These are phyloP conservation scores for Echium plantagineum DNA, from an alignment of 257 asterid species.

Conservation along the genomic window DNA sequence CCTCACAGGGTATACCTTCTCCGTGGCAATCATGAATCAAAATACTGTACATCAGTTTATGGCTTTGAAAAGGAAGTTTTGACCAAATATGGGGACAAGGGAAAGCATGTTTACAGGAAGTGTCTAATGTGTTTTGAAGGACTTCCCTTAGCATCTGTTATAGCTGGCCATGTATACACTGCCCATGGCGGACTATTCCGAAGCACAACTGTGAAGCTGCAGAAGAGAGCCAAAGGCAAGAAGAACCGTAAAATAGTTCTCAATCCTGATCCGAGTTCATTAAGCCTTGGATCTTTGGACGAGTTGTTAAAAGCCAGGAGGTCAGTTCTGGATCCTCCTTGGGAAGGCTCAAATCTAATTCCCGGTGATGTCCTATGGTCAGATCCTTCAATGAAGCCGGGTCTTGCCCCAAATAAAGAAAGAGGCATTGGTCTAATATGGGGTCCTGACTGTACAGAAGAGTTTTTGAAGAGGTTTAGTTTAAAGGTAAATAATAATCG, in stretches of 20 bases:
- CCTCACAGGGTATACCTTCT: slow-evolving; percentile 80
- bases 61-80: slow-evolving; percentile 93
- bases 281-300: slow-evolving; percentile 76
- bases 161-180: slow-evolving; percentile 74
- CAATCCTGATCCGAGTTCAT: slow-evolving; percentile 36
- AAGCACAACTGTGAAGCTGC: slow-evolving; percentile 44
- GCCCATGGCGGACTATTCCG: slow-evolving; percentile 99
- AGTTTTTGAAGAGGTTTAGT: slow-evolving; percentile 59
- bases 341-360: slow-evolving; percentile 91
- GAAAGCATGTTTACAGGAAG: slow-evolving; percentile 88
- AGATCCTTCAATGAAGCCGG: slow-evolving; percentile 77
- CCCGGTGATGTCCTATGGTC: slow-evolving; percentile 99
- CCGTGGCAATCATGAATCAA: slow-evolving; percentile 95
- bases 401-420: slow-evolving; percentile 85
- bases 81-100: slow-evolving; percentile 68
- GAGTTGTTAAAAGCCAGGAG: slow-evolving; percentile 88
- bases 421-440: slow-evolving; percentile 94
- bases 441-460: slow-evolving; percentile 97
- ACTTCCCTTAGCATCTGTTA: slow-evolving; percentile 90
- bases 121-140: slow-evolving; percentile 98
- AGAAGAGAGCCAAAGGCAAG: slow-evolving; percentile 73
- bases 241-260: slow-evolving; percentile 57
- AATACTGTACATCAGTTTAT: slow-evolving; percentile 92
- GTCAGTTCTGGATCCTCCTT: slow-evolving; percentile 96
- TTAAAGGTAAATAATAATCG: slow-evolving; percentile 40